Percentiles rank a stretch among this genome's conserved stretches.
These are phyloP conservation scores for Rhinocladiella mackenziei DNA, from an alignment of 2,329 filamentous ascomycete species.

Conservation along the genomic window DNA sequence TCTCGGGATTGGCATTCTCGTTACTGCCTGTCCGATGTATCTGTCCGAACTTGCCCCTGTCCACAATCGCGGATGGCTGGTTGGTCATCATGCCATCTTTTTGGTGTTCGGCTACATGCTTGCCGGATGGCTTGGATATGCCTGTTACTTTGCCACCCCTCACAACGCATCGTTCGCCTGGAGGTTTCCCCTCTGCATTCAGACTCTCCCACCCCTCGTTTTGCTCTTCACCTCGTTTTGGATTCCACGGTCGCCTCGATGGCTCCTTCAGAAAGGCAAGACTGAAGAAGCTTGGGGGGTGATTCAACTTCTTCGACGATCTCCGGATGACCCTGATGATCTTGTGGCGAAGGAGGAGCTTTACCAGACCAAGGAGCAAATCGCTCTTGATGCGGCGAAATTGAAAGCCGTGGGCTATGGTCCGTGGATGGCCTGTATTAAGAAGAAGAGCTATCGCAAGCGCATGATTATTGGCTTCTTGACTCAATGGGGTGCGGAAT, in stretches of 20 bases:
- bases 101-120: conserved; percentile 27
- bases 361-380: conserved; percentile 33
- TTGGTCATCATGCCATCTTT: conserved; percentile 27
- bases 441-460: conserved; percentile 49
- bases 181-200: conserved; percentile 22
- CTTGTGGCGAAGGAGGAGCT: conserved; percentile 40
- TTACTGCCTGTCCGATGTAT: conserved; percentile 24
- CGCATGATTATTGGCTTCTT: conserved; percentile 51
- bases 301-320: conserved; percentile 43
- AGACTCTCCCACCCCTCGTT: conserved; percentile 20
- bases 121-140: conserved; percentile 24
- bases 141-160: conserved; percentile 23
- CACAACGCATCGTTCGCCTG: conserved; percentile 28
- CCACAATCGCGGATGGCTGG: conserved; percentile 22
- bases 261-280: conserved; percentile 35
- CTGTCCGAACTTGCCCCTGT: conserved; percentile 24
- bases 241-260: conserved; percentile 23
- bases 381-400: conserved; percentile 30
- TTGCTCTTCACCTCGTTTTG: conserved; percentile 17
- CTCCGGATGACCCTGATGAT: conserved; percentile 39
- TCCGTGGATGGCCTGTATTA: conserved; percentile 45
- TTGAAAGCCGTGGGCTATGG: conserved; percentile 39
- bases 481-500: conserved; percentile 53
- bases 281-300: conserved; percentile 24
- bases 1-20: conserved; percentile 23